A percentile compares a stretch with the other conserved stretches of the same genome.
phyloP scores from a whole-genome alignment of 2,329 filamentous ascomycete species.

The Rhytidhysteron rufulum region DNA sequence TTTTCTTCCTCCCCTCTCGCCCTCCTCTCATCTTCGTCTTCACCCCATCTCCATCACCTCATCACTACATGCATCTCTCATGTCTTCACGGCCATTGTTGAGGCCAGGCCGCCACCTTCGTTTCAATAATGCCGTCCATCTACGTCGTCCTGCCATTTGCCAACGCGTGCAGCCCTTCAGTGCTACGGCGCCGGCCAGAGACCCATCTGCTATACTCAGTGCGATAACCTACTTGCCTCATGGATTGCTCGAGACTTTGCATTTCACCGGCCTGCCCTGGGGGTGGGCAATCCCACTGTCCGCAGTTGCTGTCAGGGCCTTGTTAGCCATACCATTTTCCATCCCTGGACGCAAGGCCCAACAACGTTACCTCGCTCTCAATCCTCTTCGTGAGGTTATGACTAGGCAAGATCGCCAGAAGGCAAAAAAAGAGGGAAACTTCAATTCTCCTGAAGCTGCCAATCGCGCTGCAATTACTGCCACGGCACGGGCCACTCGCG shows the following conservation, averaged over 20 bases:
- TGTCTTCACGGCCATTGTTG: constrained; percentile 21
- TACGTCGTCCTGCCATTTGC: not conserved
- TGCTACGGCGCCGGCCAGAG: constrained; percentile 38
- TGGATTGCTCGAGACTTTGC: constrained; percentile 48
- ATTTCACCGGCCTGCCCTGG: constrained; percentile 52
- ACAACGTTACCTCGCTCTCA: constrained; percentile 40
- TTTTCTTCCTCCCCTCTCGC: too few species aligned
- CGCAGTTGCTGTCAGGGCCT: constrained; percentile 48
- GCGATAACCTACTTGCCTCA: constrained; percentile 43
- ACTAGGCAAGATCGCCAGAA: constrained; percentile 13
- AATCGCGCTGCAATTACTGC: not conserved
- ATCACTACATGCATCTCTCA: constrained; percentile 5
- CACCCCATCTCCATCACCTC: not conserved
- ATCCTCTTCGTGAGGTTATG: constrained; percentile 37
- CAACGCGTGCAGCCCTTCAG: constrained; percentile 45
- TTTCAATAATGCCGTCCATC: constrained; percentile 6
- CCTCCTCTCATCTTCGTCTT: not conserved
- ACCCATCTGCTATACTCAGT: constrained; percentile 38
- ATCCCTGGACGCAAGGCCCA: constrained; percentile 39
- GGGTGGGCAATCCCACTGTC: constrained; percentile 52
- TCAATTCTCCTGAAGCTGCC: not conserved
- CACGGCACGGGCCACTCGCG: not conserved
- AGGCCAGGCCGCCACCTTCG: constrained; percentile 23
- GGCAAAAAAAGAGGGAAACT: not conserved
- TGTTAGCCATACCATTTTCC: constrained; percentile 45